Percentiles rank a stretch among this genome's conserved stretches.
These are phyloP conservation scores for Blastomyces parvus DNA, from an alignment of 2,329 filamentous ascomycete genomes.

Conservation along the genomic window DNA sequence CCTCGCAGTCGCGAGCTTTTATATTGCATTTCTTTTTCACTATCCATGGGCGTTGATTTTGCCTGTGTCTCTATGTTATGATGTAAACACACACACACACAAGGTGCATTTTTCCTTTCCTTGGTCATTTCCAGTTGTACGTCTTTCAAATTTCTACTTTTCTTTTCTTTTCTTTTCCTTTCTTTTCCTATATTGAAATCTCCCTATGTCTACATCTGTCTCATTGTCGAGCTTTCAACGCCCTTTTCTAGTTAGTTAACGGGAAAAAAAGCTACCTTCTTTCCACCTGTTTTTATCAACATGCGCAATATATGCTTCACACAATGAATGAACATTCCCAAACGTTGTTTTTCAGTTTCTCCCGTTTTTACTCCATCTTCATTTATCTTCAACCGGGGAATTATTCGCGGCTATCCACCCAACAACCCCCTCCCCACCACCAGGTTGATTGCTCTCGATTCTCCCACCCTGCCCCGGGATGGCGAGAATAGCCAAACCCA, in stretches of 20 bases:
- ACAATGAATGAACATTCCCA: too few relatives aligned
- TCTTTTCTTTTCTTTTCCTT: constrained; percentile 10
- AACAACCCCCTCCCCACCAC: too few relatives aligned
- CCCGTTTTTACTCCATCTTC: constrained; percentile 4
- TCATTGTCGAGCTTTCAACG: too few relatives aligned
- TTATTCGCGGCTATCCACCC: too few relatives aligned
- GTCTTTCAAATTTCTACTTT: constrained; percentile 7
- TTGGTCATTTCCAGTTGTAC: not conserved
- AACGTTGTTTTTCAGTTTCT: constrained; percentile 8
- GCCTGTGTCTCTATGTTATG: not conserved
- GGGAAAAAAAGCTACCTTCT: too few relatives aligned
- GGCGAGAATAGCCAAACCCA: too few relatives aligned
- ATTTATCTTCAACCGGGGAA: not conserved
- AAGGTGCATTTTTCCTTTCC: not conserved
- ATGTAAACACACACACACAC: not conserved
- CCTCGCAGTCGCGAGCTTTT: not conserved
- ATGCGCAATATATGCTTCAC: too few relatives aligned
- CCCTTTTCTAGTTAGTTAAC: not conserved
- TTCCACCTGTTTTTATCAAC: too few relatives aligned
- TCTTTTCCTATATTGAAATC: too few relatives aligned
- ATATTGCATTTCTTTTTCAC: not conserved
- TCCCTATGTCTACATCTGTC: too few relatives aligned
- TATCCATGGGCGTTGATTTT: not conserved
- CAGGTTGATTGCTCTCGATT: too few relatives aligned
- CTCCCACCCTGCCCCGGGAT: too few relatives aligned